Evolutionary conservation across 179 eudicot genomes (phyloP).

Genomic region (Dionaea muscipula): DNA sequence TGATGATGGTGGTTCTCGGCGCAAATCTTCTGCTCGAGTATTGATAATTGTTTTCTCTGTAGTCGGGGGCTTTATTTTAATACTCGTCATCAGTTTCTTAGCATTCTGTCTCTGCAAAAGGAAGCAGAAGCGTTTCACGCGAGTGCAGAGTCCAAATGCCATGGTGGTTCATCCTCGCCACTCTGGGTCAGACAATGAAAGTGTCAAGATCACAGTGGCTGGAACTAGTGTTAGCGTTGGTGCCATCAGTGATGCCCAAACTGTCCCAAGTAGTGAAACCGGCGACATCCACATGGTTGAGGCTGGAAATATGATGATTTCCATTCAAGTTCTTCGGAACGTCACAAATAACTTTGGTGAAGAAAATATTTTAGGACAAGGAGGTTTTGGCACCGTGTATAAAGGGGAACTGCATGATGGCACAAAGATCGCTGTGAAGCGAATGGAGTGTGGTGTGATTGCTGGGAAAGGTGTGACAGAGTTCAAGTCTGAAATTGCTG

Average conservation of each 20-base stretch:
- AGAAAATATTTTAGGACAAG: constrained; percentile 12
- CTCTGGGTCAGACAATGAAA: constrained; percentile 15
- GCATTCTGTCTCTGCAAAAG: constrained; percentile 12
- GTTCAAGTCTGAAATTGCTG: constrained; percentile 12
- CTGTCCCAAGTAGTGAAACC: constrained; percentile 3
- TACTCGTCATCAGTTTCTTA: background rate
- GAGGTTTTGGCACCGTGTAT: constrained; percentile 15
- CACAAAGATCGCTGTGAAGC: constrained; percentile 15
- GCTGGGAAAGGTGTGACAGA: constrained; percentile 9
- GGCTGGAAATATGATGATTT: constrained; percentile 17
- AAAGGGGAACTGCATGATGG: constrained; percentile 13
- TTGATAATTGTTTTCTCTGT: constrained; percentile 8
- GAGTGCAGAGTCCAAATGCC: constrained; percentile 14
- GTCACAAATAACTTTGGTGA: constrained; percentile 13
- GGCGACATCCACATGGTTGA: constrained; percentile 17
- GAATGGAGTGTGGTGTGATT: constrained; percentile 10
- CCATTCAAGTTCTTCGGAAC: constrained; percentile 14
- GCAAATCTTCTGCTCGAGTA: constrained; percentile 1
- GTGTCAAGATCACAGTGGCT: constrained; percentile 12
- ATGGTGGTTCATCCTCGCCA: constrained; percentile 18
- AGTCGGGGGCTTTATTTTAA: constrained; percentile 6
- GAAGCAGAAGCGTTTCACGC: constrained; percentile 14
- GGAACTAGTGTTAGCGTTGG: constrained; percentile 12
- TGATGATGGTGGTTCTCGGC: background rate
- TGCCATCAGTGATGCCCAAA: constrained; percentile 8